Conservation (phyloP, 2,329 filamentous ascomycete species). For the Neobulgaria alba region DNA sequence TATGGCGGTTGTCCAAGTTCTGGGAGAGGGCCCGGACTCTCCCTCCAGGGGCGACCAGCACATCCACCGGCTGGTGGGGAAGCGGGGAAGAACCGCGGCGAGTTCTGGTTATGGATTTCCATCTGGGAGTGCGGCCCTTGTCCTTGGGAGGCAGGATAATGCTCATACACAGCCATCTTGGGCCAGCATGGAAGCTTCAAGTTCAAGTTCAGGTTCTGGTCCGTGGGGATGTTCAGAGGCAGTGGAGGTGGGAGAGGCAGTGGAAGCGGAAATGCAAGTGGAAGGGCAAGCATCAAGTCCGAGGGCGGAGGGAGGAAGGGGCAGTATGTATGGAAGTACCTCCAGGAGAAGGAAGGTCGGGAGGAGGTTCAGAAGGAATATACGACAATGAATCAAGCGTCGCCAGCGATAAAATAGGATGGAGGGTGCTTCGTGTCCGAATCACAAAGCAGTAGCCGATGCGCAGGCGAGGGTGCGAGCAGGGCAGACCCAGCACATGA, state of each 20-base stretch:
- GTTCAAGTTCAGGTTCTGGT: too few relatives aligned
- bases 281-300: too few relatives aligned
- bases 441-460: not conserved
- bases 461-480: not conserved
- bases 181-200: not conserved
- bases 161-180: not conserved
- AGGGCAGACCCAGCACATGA: not conserved
- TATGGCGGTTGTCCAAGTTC: not conserved
- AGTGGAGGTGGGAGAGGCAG: too few relatives aligned
- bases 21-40: not conserved
- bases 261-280: too few relatives aligned
- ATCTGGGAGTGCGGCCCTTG: not conserved
- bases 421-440: not conserved
- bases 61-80: not conserved
- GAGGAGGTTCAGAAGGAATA: not conserved
- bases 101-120: not conserved
- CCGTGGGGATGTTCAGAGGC: too few relatives aligned
- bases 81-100: not conserved
- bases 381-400: too few relatives aligned
- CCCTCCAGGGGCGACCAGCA: not conserved
- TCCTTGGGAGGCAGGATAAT: too few relatives aligned
- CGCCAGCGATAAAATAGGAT: not conserved
- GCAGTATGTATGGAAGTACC: not conserved
- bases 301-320: not conserved
- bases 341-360: not conserved